Base-by-base conservation (phyloP, 495 filamentous ascomycete genomes). In the Aspergillus egyptiacus region DNA sequence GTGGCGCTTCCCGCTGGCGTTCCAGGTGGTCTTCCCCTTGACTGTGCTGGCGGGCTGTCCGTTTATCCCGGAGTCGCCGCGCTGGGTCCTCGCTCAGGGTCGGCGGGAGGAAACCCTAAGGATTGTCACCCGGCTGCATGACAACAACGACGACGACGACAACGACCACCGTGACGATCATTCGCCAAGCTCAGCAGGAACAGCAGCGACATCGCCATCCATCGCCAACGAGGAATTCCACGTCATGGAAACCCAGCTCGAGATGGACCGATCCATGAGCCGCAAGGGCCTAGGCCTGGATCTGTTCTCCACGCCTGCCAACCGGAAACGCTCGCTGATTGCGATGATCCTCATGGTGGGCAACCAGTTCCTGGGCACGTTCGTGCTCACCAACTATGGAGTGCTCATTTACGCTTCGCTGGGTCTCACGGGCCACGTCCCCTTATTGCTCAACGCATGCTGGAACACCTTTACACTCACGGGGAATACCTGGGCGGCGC, bases 331-430 rank as follows among this genome's bases (percentile, higher is more conserved):
- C 0, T 53, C 61, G 1, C 55, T 70, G 22, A 41, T 65, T 20
- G 67, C 60, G 7, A 55, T 59, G 25, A 49, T 59, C 20, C 46
- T 70, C 9, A 66, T 69, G 60, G 56, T 48, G 27, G 61, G 54
- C 1, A 48, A 62, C 32, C 54, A 60, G 24, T 64, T 64, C 39
- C 45, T 64, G 9, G 67, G 65, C 3, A 50, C 65, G 10, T 62
- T 57, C 38, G 51, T 70, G 10, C 61, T 69, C 25, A 53, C 63
- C 17, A 72, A 66, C 46, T 73, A 71, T 47, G 68, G 63, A 10
- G 65, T 72, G 7, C 31, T 72, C 5, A 62, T 72, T 31, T 74
- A 70, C 44, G 51, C 46, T 30, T 51, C 41, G 11, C 59, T 71
- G 13, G 68, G 69, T 9, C 43, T 70, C 13, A 53, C 43, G 1